Percentiles rank a stretch among this genome's conserved stretches.
phyloP scores from a whole-genome alignment of 306 rosid species.

The Quercus rubra region DNA sequence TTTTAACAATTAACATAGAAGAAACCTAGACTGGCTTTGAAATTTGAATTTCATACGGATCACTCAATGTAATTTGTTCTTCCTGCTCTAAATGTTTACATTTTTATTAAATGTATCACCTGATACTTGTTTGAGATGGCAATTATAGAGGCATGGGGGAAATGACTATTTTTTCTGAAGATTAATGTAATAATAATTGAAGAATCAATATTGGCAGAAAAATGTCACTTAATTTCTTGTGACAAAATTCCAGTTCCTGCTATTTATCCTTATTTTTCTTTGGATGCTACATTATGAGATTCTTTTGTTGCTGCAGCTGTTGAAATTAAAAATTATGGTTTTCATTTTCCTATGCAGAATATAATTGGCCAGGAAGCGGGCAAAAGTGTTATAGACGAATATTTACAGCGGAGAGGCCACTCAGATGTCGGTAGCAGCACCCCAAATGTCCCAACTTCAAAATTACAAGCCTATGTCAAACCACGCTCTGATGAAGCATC shows the following conservation, averaged over 20 bases:
- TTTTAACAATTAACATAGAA: neutral
- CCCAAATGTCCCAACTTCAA: conserved; percentile 40
- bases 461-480: conserved; percentile 80
- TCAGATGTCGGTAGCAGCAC: conserved; percentile 34
- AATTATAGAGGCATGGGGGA: neutral
- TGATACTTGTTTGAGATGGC: neutral
- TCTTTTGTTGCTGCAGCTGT: neutral
- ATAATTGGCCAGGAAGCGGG: conserved; percentile 83
- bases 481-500: conserved; percentile 61
- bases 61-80: neutral
- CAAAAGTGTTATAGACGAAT: conserved; percentile 75
- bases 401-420: conserved; percentile 58
- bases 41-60: neutral
- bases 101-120: neutral
- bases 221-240: neutral
- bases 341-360: conserved; percentile 50
- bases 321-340: conserved; percentile 2
- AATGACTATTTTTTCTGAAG: neutral
- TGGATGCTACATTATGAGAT: neutral
- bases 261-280: neutral
- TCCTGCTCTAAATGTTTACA: neutral
- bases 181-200: neutral
- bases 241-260: neutral
- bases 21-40: neutral
- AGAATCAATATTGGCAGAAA: neutral